Evolutionary conservation across 148 eudicot species (phyloP), one percentile per base, ranked within the genome.

Genomic region (Limonium bicolor): DNA sequence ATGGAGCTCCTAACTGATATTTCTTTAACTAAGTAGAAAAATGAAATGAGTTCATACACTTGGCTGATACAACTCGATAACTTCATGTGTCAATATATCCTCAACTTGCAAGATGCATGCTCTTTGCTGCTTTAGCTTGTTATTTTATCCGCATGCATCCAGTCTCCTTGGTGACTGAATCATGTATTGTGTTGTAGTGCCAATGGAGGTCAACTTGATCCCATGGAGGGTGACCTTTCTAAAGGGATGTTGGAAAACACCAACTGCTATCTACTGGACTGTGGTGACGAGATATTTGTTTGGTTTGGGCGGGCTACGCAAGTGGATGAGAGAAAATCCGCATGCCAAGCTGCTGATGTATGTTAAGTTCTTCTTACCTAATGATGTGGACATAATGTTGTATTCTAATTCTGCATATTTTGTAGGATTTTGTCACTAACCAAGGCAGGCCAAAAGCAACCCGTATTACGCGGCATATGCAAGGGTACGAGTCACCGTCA

Each of bases 281-380:
- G 99, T 67, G 99, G 99, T 16, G 64, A 72, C 26, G 94, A 92
- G 77, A 60, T 92, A 41, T 92, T 78, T 62, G 41, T 85, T 51
- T 92, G 99, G 99, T 67, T 85, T 50, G 99, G 99, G 51, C 95
- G 99, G 57, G 69, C 74, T 30, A 92, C 99, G 41, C 94, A 78
- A 68, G 70, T 92, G 48, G 94, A 82, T 32, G 95, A 92, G 37
- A 71, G 99, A 55, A 85, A 92, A 64, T 68, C 78, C 60, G 95
- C 99, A 33, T 64, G 66, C 41, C 76, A 57, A 70, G 78, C 82
- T 63, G 86, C 78, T 51, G 99, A 92, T 95, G 99, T 92, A 62
- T 42, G 12, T 19, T 2, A 2, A 7, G 9, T 10, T 18, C 11
- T 20, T 20, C 4, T 40, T 40, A 26, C 22, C n/a, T n/a, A n/a